Evolutionary conservation across 495 filamentous ascomycete species (phyloP).

Genomic region (Xylaria flabelliformis): DNA sequence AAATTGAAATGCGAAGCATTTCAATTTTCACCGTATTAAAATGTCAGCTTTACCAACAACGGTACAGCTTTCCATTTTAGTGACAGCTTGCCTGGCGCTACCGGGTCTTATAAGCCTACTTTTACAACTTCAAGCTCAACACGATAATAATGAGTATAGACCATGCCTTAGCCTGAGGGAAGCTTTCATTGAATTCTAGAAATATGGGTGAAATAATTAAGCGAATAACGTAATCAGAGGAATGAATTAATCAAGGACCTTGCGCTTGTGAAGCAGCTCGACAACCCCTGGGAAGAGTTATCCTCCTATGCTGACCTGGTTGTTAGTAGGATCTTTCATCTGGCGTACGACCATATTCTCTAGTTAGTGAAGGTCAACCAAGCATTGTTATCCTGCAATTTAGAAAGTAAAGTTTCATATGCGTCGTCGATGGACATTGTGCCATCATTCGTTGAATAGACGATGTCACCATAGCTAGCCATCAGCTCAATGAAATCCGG

Average conservation of each 20-base stretch:
- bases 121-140: not conserved
- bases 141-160: not conserved
- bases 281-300: no score
- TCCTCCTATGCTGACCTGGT: not conserved
- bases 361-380: not conserved
- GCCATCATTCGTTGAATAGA: not conserved
- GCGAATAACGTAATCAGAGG: no score
- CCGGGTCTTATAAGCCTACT: no score
- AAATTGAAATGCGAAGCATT: no score
- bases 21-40: no score
- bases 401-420: not conserved
- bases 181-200: not conserved
- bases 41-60: no score
- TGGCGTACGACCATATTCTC: not conserved
- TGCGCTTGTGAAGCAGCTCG: not conserved
- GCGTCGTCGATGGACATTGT: constrained; percentile 11
- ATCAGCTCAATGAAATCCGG: constrained; percentile 1
- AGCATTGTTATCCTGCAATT: not conserved
- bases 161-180: not conserved
- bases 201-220: not conserved
- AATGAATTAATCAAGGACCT: not conserved
- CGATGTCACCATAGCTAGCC: not conserved
- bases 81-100: no score
- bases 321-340: not conserved
- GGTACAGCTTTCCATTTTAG: no score